A percentile compares a stretch with the other conserved stretches of the same genome.
phyloP scores from a whole-genome alignment of 23 red algal species.

The Gracilaria gracilis region DNA sequence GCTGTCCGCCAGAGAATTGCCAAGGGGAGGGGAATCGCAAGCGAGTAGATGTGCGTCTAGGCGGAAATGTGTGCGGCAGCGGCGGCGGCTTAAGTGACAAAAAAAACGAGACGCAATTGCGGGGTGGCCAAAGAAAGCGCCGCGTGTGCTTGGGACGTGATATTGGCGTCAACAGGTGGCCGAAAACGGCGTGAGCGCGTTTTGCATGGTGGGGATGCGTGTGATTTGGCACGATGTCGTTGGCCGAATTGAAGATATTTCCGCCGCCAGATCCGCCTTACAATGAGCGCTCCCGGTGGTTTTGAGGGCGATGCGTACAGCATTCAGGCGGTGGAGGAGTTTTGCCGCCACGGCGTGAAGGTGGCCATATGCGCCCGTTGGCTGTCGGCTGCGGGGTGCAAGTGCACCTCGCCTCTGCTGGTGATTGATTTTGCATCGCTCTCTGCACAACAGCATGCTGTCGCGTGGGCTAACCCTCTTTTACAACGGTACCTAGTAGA shows the following conservation, averaged over 20 bases:
- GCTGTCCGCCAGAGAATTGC: too few species aligned
- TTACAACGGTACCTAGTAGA: too few species aligned
- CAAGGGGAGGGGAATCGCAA: too few species aligned
- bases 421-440: too few species aligned
- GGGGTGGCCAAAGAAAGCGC: neutral
- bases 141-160: neutral
- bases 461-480: too few species aligned
- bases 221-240: conserved; percentile 7
- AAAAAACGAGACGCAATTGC: neutral
- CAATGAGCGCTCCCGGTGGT: neutral
- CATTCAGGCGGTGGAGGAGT: neutral
- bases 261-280: conserved; percentile 11
- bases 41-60: too few species aligned
- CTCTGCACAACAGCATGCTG: too few species aligned
- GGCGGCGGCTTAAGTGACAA: neutral
- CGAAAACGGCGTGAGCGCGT: neutral
- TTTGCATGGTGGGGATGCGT: neutral
- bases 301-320: neutral
- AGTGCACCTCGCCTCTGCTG: too few species aligned
- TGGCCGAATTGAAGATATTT: conserved; percentile 25
- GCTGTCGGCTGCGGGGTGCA: too few species aligned
- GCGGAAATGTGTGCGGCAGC: neutral
- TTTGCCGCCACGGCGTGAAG: too few species aligned
- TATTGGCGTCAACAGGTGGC: neutral
- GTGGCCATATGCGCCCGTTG: too few species aligned